Evolutionary conservation across 2,329 filamentous ascomycete species (phyloP), one percentile per base, ranked within the genome.

Genomic region (Exophiala phaeomuriformis): DNA sequence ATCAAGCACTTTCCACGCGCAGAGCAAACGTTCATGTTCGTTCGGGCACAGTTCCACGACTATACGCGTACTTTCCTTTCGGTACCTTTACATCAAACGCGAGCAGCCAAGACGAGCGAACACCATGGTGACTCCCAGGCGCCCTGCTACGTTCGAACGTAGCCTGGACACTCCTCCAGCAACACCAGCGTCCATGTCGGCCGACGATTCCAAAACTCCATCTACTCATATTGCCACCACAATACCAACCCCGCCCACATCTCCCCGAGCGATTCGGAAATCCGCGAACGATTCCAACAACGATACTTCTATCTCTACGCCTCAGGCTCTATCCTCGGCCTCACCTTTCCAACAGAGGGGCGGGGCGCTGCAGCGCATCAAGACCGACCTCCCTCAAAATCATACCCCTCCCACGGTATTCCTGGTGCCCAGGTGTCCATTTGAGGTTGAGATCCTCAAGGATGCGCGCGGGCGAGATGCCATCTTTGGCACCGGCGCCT

Each of bases 401-500:
- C 39, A 47, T 6, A 28, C 12, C 3, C 19, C 12, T 4, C 36
- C 28, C 10, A 6, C 46, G 7, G 48, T 43, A n/a, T 9, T 19
- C 30, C 41, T 39, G 8, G 60, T 57, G 2, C 35, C 52, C 5
- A 48, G 50, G 42, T 64, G 60, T 47, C 60, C 59, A 4, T 62
- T 58, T 45, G 53, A 60, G 6, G 41, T 63, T 10, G 56, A 35
- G 35, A 52, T 61, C 37, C 35, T 60, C 42, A 53, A 56, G 43
- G 57, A 63, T 40, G 42, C 53, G 1, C 52, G 49, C 10, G 67
- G 66, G 10, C 61, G 60, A 9, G 64, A 61, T 5, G 47, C 70
- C 12, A 67, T 72, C 49, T 75, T 71, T 49, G 74, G 74, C 28
- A 67, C 66, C 36, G 74, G 74, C 28, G 72, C 67, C 12, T 76